Base-by-base conservation (phyloP, 2,329 filamentous ascomycete genomes). In the Cladosporium oxysporum region DNA sequence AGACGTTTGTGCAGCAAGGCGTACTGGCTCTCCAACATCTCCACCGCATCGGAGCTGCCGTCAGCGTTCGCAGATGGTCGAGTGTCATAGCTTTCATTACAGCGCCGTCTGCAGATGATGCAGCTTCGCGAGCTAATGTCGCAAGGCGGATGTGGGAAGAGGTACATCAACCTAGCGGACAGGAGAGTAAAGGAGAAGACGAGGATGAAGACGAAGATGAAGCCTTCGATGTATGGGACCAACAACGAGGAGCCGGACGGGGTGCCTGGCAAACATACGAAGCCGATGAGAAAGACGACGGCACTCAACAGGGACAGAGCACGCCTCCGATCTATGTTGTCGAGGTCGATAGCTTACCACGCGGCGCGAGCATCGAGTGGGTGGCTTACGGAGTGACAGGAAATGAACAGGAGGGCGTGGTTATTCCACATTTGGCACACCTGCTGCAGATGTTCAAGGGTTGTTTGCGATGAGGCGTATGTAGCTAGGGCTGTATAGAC, bases 21-120 rank as follows among this genome's bases (percentile, higher is more conserved):
- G 81, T 86, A 0, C 83, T 99, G 5, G 87, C 93, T 1, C 82
- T 98, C 14, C 95, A 99, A 77, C 94, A 98, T 77, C 85, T 98
- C 28, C 93, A 90, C 88, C 88, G 94, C 47, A 90, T 99, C 62
- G 93, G 89, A 0, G 77, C 83, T 52, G 89, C 89, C 49, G 89
- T 90, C 82, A 82, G 87, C 63, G 88, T 96, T 3, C 83, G 87
- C 65, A 90, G 87, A 82, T 96, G 91, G 90, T 85, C 86, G 5
- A 89, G 88, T 67, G 90, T 85, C 1, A 87, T 96, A 58, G 92
- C 89, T 0, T 96, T 92, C 75, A 84, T 96, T 65, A 83, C 88
- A 2, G 53, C 52, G 4, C n/a, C 62, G 3, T 64, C 63, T n/a
- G 31, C n/a, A 0, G 26, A 52, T 7, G 53, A 73, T 53, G 69